Base-by-base conservation (phyloP, 1,284 basidiomycete genomes). In the Exobasidium cylindrosporum region DNA sequence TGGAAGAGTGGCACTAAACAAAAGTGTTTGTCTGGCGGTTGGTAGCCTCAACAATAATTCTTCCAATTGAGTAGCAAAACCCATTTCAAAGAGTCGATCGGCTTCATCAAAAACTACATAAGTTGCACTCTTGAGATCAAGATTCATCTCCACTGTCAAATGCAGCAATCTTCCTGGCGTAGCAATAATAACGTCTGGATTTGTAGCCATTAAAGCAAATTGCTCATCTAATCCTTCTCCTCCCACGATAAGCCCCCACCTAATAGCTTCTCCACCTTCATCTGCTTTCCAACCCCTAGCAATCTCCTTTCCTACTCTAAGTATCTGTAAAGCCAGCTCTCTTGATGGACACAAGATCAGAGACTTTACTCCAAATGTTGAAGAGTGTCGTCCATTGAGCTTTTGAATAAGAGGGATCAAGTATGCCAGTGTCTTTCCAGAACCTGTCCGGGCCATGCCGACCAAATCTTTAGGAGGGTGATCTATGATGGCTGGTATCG, bases 81-180 rank as follows among this genome's bases (percentile, higher is more conserved):
- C 95, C 88, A 97, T 92, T 78, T 98, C 96, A 79, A 98, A 98
- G 13, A 97, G 85, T 35, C 93, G 83, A 81, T 99, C 96, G 0
- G 96, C 96, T 82, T 99, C 96, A 79, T 99, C 96, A 73, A 98
- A 98, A 21, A 98, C 90, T 61, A 95, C 87, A 67, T 92, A 93
- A 80, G 95, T 87, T 2, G 95, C 85, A 0, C 89, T 88, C 54
- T 89, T 88, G 35, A 99, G 83, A 77, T 97, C 93, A 54, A 97
- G 83, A 69, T 91, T 91, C 95, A 97, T 98, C 82, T 99, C 96
- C 56, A 98, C 91, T 50, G 90, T 86, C 29, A 99, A 84, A 82
- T 98, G 96, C 21, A 99, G 86, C 55, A 99, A 84, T 74, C 96
- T 92, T 69, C 96, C 96, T 14, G 96, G 96, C 2, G 96, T 98